Evolutionary conservation across 768 basidiomycete genomes (phyloP).

Genomic region (Psilocybe tampanensis): DNA sequence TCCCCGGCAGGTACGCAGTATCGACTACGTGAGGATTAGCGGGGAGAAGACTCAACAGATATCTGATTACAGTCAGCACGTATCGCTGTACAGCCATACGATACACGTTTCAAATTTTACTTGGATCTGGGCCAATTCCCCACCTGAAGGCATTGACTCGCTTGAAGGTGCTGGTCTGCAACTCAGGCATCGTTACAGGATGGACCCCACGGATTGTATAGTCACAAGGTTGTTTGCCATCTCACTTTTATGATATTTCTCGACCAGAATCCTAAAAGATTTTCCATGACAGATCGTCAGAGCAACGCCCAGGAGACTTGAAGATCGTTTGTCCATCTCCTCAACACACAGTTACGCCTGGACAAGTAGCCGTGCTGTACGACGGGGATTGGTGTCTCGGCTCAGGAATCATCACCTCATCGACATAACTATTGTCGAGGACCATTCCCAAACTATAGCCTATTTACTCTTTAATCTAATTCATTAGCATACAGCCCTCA

Average conservation of each 20-base stretch:
- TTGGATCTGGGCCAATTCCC: conserved; percentile 77
- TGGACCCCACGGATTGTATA: conserved; percentile 54
- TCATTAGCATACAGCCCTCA: too few relatives aligned
- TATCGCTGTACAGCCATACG: conserved; percentile 46
- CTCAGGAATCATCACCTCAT: conserved; percentile 63
- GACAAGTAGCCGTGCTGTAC: conserved; percentile 81
- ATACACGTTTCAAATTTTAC: conserved; percentile 52
- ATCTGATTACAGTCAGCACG: conserved; percentile 58
- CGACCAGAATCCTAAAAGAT: neutral
- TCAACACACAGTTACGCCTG: conserved; percentile 70
- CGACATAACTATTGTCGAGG: neutral
- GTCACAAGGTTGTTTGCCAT: conserved; percentile 45
- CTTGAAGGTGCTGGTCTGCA: conserved; percentile 48
- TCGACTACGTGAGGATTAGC: too few relatives aligned
- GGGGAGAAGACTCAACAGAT: too few relatives aligned
- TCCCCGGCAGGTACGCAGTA: too few relatives aligned
- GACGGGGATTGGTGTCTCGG: conserved; percentile 81
- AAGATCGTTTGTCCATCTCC: conserved; percentile 57
- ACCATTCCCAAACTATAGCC: too few relatives aligned
- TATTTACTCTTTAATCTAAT: too few relatives aligned
- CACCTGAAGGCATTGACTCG: conserved; percentile 47
- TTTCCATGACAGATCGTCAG: conserved; percentile 21
- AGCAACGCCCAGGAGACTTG: conserved; percentile 27
- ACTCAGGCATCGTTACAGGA: conserved; percentile 74
- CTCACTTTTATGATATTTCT: neutral